These are phyloP conservation scores for Theileria annulata DNA, from an alignment of 169 alveolate species.

Conservation along the genomic window DNA sequence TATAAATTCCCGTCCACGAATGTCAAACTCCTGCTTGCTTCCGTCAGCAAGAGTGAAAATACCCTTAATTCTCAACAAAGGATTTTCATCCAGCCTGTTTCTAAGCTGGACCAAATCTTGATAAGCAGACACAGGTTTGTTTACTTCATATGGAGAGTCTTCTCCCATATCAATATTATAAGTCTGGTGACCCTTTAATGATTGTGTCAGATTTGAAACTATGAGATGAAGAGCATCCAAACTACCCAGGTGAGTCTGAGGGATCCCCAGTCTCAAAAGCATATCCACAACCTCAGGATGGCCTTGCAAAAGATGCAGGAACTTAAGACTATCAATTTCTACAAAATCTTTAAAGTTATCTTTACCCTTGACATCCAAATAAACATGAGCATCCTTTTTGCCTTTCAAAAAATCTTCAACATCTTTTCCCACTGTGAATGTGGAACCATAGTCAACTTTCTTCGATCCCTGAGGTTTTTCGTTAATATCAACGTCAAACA, in stretches of 20 bases:
- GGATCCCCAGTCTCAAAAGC: constrained; percentile 58
- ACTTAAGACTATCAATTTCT: constrained; percentile 62
- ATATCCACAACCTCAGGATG: constrained; percentile 64
- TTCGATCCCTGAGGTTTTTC: constrained; percentile 40
- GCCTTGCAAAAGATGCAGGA: constrained; percentile 43
- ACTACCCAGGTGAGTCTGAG: constrained; percentile 64
- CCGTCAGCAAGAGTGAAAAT: constrained; percentile 50
- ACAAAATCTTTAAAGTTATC: constrained; percentile 52
- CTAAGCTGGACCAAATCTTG: constrained; percentile 18
- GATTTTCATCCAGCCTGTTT: constrained; percentile 32
- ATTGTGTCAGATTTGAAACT: constrained; percentile 51
- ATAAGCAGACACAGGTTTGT: constrained; percentile 45
- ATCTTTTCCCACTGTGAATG: constrained; percentile 29
- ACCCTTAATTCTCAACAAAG: constrained; percentile 30
- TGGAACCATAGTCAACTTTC: constrained; percentile 52
- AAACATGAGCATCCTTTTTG: constrained; percentile 60
- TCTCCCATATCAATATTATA: constrained; percentile 33
- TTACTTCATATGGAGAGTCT: constrained; percentile 13
- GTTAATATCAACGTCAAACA: constrained; percentile 53
- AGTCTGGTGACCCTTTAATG: constrained; percentile 62
- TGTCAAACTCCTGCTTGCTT: constrained; percentile 28
- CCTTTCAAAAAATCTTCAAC: constrained; percentile 44
- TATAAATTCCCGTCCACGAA: constrained; percentile 47
- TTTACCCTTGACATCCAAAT: constrained; percentile 57
- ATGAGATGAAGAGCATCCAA: constrained; percentile 53